A percentile compares a stretch with the other conserved stretches of the same genome.
These are phyloP conservation scores for Lipomyces yamanashiensis DNA, from an alignment of 805 yeast genomes.

Conservation along the genomic window DNA sequence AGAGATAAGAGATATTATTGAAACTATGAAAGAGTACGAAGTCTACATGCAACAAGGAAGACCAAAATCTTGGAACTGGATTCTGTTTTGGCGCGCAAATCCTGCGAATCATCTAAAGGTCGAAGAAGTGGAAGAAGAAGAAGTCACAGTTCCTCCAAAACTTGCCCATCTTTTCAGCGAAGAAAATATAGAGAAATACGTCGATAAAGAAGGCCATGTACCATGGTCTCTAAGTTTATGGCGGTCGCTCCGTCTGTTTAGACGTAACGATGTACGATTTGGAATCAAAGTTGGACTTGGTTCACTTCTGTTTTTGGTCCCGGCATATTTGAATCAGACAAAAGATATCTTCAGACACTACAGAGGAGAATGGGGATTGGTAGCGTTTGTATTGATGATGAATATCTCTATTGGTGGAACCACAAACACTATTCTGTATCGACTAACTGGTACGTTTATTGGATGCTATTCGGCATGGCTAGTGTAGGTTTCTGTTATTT, in stretches of 20 bases:
- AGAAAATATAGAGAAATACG: conserved; percentile 20
- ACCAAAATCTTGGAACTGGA: conserved; percentile 56
- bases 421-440: conserved; percentile 43
- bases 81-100: conserved; percentile 54
- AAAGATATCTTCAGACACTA: conserved; percentile 60
- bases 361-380: conserved; percentile 85
- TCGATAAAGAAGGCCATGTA: not conserved
- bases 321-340: conserved; percentile 67
- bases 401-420: conserved; percentile 85
- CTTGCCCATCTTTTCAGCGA: conserved; percentile 30
- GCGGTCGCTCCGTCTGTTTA: conserved; percentile 54
- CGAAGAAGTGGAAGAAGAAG: conserved; percentile 12
- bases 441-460: conserved; percentile 69
- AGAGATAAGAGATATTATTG: conserved; percentile 51
- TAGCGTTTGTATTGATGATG: conserved; percentile 81
- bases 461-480: conserved; percentile 49
- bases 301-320: conserved; percentile 63
- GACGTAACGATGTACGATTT: conserved; percentile 72
- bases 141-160: conserved; percentile 32
- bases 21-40: conserved; percentile 49
- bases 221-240: conserved; percentile 41
- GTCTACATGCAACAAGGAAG: conserved; percentile 25
- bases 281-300: conserved; percentile 82
- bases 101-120: conserved; percentile 11
- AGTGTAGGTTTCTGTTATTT: conserved; percentile 1